phyloP scores from a whole-genome alignment of 306 rosid species.

The Castanopsis chinensis region DNA sequence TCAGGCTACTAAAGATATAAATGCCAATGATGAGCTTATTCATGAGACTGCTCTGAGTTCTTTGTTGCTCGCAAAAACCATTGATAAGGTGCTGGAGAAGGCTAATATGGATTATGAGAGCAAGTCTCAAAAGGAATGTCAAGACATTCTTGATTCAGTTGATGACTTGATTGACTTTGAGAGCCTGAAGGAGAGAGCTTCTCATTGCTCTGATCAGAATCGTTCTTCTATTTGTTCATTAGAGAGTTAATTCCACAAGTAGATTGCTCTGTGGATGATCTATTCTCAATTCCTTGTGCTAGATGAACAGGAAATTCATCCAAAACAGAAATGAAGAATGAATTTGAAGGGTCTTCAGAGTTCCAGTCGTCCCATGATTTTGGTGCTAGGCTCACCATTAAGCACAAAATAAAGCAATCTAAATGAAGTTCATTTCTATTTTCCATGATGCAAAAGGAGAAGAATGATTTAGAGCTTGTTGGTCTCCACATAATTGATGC shows the following conservation, averaged over 20 bases:
- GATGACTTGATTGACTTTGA: constrained; percentile 57
- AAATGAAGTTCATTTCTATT: too few species aligned
- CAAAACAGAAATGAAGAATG: too few species aligned
- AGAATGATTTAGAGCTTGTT: too few species aligned
- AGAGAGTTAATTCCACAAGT: constrained; percentile 56
- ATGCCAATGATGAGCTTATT: constrained; percentile 86
- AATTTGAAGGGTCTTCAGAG: too few species aligned
- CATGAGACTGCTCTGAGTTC: constrained; percentile 77
- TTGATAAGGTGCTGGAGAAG: neutral
- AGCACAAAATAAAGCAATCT: too few species aligned
- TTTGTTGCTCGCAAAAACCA: constrained; percentile 64
- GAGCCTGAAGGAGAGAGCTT: constrained; percentile 35
- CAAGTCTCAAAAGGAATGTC: too few species aligned
- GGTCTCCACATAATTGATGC: too few species aligned
- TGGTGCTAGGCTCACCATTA: too few species aligned
- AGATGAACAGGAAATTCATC: constrained; percentile 17
- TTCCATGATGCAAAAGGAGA: too few species aligned
- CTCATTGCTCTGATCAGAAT: constrained; percentile 15
- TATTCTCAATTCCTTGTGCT: constrained; percentile 42
- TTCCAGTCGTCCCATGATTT: too few species aligned
- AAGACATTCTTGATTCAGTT: constrained; percentile 50
- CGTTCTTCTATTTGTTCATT: constrained; percentile 8
- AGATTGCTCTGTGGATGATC: constrained; percentile 65
- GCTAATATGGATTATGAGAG: too few species aligned
- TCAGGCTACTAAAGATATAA: constrained; percentile 75